Base-by-base conservation (phyloP, 169 alveolate genomes). In the Plasmodium gonderi region DNA sequence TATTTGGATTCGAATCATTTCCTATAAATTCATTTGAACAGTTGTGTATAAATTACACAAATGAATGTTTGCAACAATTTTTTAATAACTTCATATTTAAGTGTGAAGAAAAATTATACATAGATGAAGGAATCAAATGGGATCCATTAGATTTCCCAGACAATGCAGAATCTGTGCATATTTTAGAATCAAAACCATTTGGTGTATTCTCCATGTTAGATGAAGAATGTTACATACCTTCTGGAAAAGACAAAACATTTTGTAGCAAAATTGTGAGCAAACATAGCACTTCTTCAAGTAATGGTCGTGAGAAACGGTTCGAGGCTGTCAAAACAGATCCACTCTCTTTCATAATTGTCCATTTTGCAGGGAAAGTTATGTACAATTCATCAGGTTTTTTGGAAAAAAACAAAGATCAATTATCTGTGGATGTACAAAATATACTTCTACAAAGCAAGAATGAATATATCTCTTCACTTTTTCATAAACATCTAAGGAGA, bases 1-100 rank as follows among this genome's bases (percentile, higher is more conserved):
- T 99, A 42, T 99, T 98, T 91, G 99, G 99, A 14, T 99, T 99
- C 91, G 99, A 99, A 97, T 98, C 99, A 20, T 99, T 99, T 95
- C 97, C 98, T 74, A 64, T 92, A 42, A 99, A 99, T 95, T 97
- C 98, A 23, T 98, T 97, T 82, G 99, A 98, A 95, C 99, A 99
- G 96, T 96, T 99, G 40, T 98, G 99, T 93, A 99, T 99, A 64
- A 99, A 99, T 97, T 98, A 97, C 94, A 99, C 99, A 26, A 99
- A 99, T 94, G 99, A 99, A 95, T 97, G 98, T 60, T 96, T 97
- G 87, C 98, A 97, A 96, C 97, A 96, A 79, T 97, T 96, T 95
- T 99, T 94, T 97, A 99, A 97, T 97, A 98, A 95, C 69, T 98
- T 98, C 94, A 98, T 99, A 80, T 98, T 99, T 96, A 98, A 98